phyloP scores from a whole-genome alignment of 164 flowering plant species.

The Dillenia turbinata region DNA sequence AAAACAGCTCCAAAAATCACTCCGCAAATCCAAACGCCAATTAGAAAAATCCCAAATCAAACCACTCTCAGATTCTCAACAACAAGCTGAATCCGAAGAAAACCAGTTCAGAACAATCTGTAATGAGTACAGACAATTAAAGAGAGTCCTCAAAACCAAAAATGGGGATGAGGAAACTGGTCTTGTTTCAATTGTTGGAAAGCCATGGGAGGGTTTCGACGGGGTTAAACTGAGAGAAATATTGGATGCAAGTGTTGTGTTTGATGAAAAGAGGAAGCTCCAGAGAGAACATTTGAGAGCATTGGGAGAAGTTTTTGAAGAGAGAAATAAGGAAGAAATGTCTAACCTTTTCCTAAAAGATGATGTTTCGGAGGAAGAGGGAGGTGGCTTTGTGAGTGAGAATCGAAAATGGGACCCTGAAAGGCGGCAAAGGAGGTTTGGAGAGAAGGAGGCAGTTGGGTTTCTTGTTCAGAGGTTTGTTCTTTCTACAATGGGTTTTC shows the following conservation, averaged over 20 bases:
- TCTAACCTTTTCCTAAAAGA: slow-evolving; percentile 58
- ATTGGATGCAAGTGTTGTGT: slow-evolving; percentile 35
- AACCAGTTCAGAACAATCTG: slow-evolving; percentile 39
- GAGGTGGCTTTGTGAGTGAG: slow-evolving; percentile 16
- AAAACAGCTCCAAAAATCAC: slow-evolving; percentile 67
- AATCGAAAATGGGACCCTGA: slow-evolving; percentile 12
- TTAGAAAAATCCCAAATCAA: slow-evolving; percentile 21
- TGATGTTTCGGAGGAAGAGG: slow-evolving; percentile 49
- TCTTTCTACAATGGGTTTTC: neutral
- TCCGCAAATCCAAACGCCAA: slow-evolving; percentile 40
- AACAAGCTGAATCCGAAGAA: slow-evolving; percentile 43
- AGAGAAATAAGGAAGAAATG: slow-evolving; percentile 34
- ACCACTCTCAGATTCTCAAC: slow-evolving; percentile 40
- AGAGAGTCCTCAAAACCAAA: slow-evolving; percentile 13
- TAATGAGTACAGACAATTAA: slow-evolving; percentile 52
- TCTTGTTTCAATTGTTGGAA: slow-evolving; percentile 40
- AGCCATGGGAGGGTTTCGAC: slow-evolving; percentile 81
- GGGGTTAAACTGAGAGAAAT: slow-evolving; percentile 39
- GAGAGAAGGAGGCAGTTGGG: slow-evolving; percentile 46
- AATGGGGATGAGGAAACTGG: neutral
- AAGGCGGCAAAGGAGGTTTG: slow-evolving; percentile 24
- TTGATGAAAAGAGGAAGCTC: slow-evolving; percentile 36
- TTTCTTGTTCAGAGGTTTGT: slow-evolving; percentile 67
- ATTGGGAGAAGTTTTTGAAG: slow-evolving; percentile 52
- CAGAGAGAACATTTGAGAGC: slow-evolving; percentile 60